phyloP scores from a whole-genome alignment of 73 alveolate genomes.

The Uronychia binucleata region DNA sequence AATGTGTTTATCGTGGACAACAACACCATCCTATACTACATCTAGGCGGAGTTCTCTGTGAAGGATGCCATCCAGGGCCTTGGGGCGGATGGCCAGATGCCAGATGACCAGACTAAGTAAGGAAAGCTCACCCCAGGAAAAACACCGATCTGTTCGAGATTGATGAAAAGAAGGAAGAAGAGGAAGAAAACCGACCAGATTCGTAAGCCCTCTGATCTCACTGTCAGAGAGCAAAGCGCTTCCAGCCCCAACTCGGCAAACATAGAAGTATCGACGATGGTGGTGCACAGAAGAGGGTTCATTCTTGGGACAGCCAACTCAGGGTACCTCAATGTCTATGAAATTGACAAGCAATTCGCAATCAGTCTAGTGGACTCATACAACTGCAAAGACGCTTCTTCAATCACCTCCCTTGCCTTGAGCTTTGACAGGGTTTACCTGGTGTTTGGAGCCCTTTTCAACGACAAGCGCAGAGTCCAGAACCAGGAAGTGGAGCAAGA shows the following conservation, averaged over 20 bases:
- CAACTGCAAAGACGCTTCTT: constrained; percentile 15
- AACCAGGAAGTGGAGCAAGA: neutral
- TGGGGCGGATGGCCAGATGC: neutral
- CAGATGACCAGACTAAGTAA: neutral
- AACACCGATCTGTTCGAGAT: neutral
- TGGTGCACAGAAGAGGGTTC: constrained; percentile 51
- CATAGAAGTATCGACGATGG: neutral
- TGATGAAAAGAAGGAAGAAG: neutral
- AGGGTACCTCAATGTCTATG: constrained; percentile 53
- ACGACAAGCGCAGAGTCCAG: neutral
- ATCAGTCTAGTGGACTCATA: constrained; percentile 37
- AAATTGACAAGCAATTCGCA: constrained; percentile 33
- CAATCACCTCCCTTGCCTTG: constrained; percentile 31
- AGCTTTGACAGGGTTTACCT: constrained; percentile 32
- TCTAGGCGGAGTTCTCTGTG: constrained; percentile 28
- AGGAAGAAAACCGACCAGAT: neutral
- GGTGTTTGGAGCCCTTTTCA: neutral
- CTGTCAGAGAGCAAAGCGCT: neutral
- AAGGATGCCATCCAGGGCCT: constrained; percentile 12
- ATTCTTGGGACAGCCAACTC: constrained; percentile 44
- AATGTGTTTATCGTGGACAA: constrained; percentile 45
- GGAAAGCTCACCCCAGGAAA: too few species aligned
- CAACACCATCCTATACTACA: constrained; percentile 21
- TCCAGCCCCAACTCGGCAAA: too few species aligned
- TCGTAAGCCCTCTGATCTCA: neutral